These are phyloP conservation scores for Chaetomium olivaceum DNA, from an alignment of 2,329 filamentous ascomycete genomes.

Conservation along the genomic window DNA sequence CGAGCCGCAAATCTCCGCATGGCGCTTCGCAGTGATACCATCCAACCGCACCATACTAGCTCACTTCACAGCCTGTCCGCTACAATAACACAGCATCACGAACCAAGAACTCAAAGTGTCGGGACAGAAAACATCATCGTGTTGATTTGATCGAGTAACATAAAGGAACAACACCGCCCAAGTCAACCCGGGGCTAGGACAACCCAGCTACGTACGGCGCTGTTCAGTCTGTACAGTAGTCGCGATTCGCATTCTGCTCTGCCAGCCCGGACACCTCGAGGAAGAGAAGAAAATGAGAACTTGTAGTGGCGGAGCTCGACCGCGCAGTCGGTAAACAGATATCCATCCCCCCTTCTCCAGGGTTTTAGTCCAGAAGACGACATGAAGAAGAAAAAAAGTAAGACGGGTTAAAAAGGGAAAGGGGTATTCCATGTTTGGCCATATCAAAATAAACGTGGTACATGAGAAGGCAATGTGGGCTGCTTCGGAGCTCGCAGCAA, in stretches of 20 bases:
- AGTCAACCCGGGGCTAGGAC: not conserved
- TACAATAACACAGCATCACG: not conserved
- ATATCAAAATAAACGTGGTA: conserved; percentile 29
- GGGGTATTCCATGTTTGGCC: conserved; percentile 31
- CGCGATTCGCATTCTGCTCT: conserved; percentile 11
- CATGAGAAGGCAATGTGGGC: conserved; percentile 22
- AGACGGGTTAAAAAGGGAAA: conserved; percentile 12
- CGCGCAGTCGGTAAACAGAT: conserved; percentile 8
- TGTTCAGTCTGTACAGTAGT: not conserved
- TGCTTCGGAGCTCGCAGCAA: conserved; percentile 11
- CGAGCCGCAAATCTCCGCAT: not conserved
- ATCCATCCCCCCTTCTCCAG: conserved; percentile 8
- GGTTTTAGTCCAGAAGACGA: conserved; percentile 26
- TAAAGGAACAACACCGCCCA: conserved; percentile 11
- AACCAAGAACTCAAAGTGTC: not conserved
- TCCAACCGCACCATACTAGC: not conserved
- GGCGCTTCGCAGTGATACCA: not conserved
- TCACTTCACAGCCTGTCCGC: not conserved
- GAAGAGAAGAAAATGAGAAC: conserved; percentile 6
- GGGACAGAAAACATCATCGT: conserved; percentile 8
- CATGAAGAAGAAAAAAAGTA: conserved; percentile 11
- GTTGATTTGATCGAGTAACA: conserved; percentile 15
- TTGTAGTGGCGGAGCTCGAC: conserved; percentile 2
- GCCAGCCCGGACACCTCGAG: not conserved
- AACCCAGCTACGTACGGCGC: not conserved